These are phyloP conservation scores for Jackrogersella multiformis DNA, from an alignment of 495 filamentous ascomycete genomes.

Conservation along the genomic window DNA sequence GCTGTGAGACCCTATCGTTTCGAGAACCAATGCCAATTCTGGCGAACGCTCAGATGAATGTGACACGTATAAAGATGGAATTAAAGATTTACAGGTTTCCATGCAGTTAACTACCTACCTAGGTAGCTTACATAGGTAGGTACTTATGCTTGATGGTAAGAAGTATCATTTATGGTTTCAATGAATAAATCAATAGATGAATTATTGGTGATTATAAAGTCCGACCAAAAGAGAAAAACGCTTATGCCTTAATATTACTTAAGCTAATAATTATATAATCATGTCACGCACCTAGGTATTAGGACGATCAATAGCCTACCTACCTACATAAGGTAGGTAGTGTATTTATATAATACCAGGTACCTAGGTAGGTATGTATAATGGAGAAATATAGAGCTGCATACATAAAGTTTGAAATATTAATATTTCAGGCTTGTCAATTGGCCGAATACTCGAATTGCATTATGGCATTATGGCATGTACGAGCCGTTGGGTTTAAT, in stretches of 20 bases:
- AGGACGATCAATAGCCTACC: neutral
- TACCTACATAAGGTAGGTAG: neutral
- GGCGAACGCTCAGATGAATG: slow-evolving; percentile 12
- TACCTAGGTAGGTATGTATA: no score
- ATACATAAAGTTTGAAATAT: no score
- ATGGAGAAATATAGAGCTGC: no score
- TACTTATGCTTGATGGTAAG: neutral
- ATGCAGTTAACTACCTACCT: neutral
- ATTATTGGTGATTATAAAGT: slow-evolving; percentile 1
- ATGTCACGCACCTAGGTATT: no score
- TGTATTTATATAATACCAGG: no score
- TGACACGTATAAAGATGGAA: slow-evolving; percentile 8
- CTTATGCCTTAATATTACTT: neutral
- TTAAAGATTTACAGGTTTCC: neutral
- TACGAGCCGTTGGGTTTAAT: neutral
- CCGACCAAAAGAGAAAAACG: neutral
- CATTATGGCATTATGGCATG: no score
- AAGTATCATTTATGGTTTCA: no score
- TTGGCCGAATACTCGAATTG: no score
- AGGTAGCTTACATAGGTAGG: no score
- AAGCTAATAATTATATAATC: neutral
- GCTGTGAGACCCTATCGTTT: slow-evolving; percentile 34
- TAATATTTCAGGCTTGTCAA: no score
- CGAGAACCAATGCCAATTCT: slow-evolving; percentile 9
- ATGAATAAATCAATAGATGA: neutral